Base-by-base conservation (phyloP, 129 eudicot species). In the Mikania micrantha region DNA sequence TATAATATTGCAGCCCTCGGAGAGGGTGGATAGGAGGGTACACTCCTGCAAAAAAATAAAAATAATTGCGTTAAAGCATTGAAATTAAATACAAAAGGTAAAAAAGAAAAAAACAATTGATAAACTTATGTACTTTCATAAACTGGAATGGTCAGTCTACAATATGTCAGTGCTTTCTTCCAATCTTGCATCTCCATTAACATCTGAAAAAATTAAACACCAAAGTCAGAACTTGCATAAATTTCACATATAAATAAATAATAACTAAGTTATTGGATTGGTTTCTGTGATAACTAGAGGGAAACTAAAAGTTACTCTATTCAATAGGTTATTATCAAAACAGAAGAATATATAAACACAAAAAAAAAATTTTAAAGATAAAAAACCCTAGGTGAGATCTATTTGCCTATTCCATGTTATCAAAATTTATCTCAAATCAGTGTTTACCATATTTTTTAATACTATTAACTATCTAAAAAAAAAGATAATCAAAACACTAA, bases 1-100 rank as follows among this genome's bases (percentile, higher is more conserved):
- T 81, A 69, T 86, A 93, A 78, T 89, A 86, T 54, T 89, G 96
- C 77, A 93, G 77, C 60, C 99, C 99, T 50, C 81, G 80, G 64
- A 85, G 72, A 44, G 99, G 99, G 77, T 93, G 95, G 52, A 64
- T 68, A 27, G 67, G 83, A 42, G 93, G 92, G 76, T 93, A 93
- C n/a, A 77, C 85, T 72, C 89, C 99, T 93, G 90, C 38, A 42
- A 67, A 2, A 31, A 54, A 67, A 69, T 15, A 56, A 21, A 61
- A 29, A 61, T 62, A 69, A 8, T 48, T 7, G 39, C 15, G 54
- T 49, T 34, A 67, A 21, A 36, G 12, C 50, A 67, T 54, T 42
- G 21, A 53, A 61, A 52, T 24, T 52, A 8, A 63, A 44, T 11
- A 17, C 7, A 9, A 20, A 41, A 44, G n/a, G 19, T 10, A 32